Percentiles rank a stretch among this genome's conserved stretches.
phyloP scores from a whole-genome alignment of 805 yeast species.

The Kuraishia ogatae region DNA sequence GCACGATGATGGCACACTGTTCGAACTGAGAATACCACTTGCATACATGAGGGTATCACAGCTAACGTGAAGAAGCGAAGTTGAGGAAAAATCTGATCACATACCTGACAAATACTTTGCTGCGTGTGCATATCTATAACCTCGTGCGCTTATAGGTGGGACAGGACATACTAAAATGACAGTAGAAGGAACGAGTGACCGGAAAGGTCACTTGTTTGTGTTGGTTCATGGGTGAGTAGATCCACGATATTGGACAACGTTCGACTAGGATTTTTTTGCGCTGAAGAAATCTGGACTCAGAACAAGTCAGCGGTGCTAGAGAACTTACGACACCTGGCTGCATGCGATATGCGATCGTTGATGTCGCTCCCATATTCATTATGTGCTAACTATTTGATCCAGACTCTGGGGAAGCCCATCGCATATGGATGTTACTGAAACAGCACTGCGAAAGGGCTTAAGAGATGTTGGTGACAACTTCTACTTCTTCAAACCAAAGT shows the following conservation, averaged over 20 bases:
- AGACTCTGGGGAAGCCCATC: slow-evolving; percentile 58
- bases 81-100: no score
- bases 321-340: no score
- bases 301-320: no score
- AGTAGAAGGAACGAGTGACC: neutral
- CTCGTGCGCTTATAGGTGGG: neutral
- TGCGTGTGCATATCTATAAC: neutral
- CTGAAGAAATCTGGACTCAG: no score
- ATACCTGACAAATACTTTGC: no score
- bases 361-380: no score
- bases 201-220: slow-evolving; percentile 50
- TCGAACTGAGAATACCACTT: no score
- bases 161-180: neutral
- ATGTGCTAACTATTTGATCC: neutral
- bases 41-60: no score
- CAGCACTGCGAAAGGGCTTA: slow-evolving; percentile 28
- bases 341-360: no score
- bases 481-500: slow-evolving; percentile 40
- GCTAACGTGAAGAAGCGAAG: no score
- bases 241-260: no score
- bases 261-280: neutral
- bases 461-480: slow-evolving; percentile 28
- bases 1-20: no score
- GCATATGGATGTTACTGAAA: slow-evolving; percentile 43
- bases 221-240: slow-evolving; percentile 61